These are phyloP conservation scores for Cryphonectria parasitica DNA, from an alignment of 2,329 filamentous ascomycete species.

Conservation along the genomic window DNA sequence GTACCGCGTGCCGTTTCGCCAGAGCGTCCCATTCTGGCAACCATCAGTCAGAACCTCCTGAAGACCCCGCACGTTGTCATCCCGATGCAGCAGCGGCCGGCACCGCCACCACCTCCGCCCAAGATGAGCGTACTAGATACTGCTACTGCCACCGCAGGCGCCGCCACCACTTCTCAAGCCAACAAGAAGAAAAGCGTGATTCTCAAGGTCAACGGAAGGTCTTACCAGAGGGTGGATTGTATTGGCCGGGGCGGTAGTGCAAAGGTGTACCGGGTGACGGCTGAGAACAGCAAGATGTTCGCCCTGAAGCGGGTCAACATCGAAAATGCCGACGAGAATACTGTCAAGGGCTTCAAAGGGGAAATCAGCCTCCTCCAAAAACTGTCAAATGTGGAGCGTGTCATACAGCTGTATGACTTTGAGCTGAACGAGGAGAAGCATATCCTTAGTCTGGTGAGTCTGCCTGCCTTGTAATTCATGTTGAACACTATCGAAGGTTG, in stretches of 20 bases:
- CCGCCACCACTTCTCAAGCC: conserved; percentile 72
- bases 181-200: conserved; percentile 76
- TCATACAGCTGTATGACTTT: conserved; percentile 88
- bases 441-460: conserved; percentile 77
- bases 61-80: conserved; percentile 58
- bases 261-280: conserved; percentile 94
- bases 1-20: conserved; percentile 50
- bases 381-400: conserved; percentile 81
- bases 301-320: conserved; percentile 91
- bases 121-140: conserved; percentile 98
- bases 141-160: conserved; percentile 81
- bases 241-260: conserved; percentile 91
- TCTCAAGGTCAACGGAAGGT: conserved; percentile 86
- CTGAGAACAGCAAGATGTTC: conserved; percentile 94
- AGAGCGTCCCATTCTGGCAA: conserved; percentile 58
- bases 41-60: conserved; percentile 54
- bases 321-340: conserved; percentile 83
- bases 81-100: conserved; percentile 60
- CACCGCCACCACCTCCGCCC: conserved; percentile 75
- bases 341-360: conserved; percentile 86
- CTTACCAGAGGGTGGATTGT: conserved; percentile 86
- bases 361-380: conserved; percentile 91
- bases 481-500: not conserved
- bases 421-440: conserved; percentile 94
- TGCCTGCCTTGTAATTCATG: not conserved